Percentiles rank a stretch among this genome's conserved stretches.
Evolutionary conservation across 495 filamentous ascomycete species (phyloP).

Genomic region (Annulohypoxylon moriforme): DNA sequence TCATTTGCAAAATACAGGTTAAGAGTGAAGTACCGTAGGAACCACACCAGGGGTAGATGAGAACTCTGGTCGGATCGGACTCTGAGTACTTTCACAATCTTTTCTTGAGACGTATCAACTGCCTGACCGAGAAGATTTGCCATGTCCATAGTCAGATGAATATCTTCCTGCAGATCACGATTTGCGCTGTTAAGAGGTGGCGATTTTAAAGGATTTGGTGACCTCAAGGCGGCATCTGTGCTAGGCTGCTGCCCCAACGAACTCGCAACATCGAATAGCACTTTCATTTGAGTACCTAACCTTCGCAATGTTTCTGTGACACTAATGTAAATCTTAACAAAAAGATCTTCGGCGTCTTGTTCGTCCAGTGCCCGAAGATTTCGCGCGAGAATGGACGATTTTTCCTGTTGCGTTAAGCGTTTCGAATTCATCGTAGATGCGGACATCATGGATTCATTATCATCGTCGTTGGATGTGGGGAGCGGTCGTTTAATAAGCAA

Average conservation of each 20-base stretch:
- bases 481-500: conserved; percentile 84
- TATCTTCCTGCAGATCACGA: conserved; percentile 77
- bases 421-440: conserved; percentile 80
- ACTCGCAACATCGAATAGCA: conserved; percentile 94
- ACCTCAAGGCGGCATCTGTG: conserved; percentile 50
- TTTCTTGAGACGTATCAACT: conserved; percentile 91
- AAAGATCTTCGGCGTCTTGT: conserved; percentile 85
- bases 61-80: conserved; percentile 88
- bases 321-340: conserved; percentile 83
- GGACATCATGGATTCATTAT: conserved; percentile 90
- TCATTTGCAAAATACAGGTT: conserved; percentile 96
- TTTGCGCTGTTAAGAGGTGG: conserved; percentile 49
- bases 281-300: conserved; percentile 89
- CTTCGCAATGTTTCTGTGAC: conserved; percentile 88
- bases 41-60: conserved; percentile 76
- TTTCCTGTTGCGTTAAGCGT: conserved; percentile 82
- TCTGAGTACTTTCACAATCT: conserved; percentile 90
- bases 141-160: conserved; percentile 87
- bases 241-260: conserved; percentile 63
- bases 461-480: conserved; percentile 92
- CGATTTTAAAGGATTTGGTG: conserved; percentile 55
- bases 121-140: conserved; percentile 93
- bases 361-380: conserved; percentile 88
- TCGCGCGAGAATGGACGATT: conserved; percentile 87
- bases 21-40: conserved; percentile 91